phyloP scores from a whole-genome alignment of 495 filamentous ascomycete species.

The Aspergillus baeticus region DNA sequence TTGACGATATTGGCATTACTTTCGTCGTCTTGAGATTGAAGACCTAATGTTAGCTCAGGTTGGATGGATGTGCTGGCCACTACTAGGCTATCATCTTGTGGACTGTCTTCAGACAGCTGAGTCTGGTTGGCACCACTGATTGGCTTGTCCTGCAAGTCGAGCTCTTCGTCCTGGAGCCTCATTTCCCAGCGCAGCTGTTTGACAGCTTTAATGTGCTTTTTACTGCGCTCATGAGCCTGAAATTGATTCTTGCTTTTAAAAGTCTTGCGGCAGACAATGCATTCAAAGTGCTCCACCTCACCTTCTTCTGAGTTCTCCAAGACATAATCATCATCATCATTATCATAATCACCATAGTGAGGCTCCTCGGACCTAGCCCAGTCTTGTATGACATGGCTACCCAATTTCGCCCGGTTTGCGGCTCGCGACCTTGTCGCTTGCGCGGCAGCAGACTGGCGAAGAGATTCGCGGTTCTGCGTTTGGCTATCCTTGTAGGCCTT shows the following conservation, averaged over 20 bases:
- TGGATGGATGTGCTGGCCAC: background rate
- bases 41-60: background rate
- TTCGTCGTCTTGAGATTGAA: background rate
- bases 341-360: too few relatives aligned
- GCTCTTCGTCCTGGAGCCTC: slow-evolving; percentile 65
- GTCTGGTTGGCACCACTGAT: background rate
- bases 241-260: slow-evolving; percentile 95
- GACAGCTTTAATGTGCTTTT: slow-evolving; percentile 87
- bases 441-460: slow-evolving; percentile 75
- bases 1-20: background rate
- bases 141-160: slow-evolving; percentile 23
- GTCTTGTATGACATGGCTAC: slow-evolving; percentile 64
- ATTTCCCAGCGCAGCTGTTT: slow-evolving; percentile 79
- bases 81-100: background rate
- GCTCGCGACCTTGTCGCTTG: slow-evolving; percentile 84
- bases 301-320: slow-evolving; percentile 53
- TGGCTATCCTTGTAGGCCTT: slow-evolving; percentile 67
- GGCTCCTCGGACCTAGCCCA: slow-evolving; percentile 66
- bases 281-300: slow-evolving; percentile 69
- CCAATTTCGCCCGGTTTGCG: slow-evolving; percentile 72
- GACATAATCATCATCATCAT: slow-evolving; percentile 58
- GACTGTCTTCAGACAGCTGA: background rate
- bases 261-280: slow-evolving; percentile 84
- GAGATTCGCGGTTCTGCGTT: slow-evolving; percentile 72
- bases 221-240: slow-evolving; percentile 92